Conservation (phyloP, 371 early-diverging fungal species). For the Catenaria anguillulae region DNA sequence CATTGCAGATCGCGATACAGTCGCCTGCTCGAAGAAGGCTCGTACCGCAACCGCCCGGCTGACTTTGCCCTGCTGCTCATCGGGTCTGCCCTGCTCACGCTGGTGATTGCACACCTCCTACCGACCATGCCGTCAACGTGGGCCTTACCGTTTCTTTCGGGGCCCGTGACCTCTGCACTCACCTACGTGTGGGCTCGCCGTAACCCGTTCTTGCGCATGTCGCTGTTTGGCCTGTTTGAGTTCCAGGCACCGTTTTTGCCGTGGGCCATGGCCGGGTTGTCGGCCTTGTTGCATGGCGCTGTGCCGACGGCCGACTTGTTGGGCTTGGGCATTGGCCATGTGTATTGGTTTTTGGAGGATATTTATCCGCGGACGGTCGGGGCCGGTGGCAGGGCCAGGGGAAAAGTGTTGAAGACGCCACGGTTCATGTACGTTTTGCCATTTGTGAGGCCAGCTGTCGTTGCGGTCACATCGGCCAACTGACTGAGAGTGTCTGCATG, state of each 20-base stretch:
- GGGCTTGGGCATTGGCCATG: conserved; percentile 79
- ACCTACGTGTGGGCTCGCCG: conserved; percentile 92
- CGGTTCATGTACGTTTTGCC: conserved; percentile 28
- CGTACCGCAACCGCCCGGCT: conserved; percentile 69
- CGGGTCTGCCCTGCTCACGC: conserved; percentile 29
- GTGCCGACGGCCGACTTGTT: conserved; percentile 66
- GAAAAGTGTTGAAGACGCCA: conserved; percentile 33
- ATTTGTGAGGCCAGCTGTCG: too few species aligned
- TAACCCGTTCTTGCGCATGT: conserved; percentile 68
- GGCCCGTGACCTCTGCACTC: conserved; percentile 68
- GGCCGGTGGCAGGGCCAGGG: conserved; percentile 36
- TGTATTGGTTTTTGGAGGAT: conserved; percentile 86
- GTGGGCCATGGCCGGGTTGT: conserved; percentile 74
- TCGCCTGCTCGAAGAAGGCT: conserved; percentile 86
- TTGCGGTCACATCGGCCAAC: too few species aligned
- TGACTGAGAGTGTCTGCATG: too few species aligned
- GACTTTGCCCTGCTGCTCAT: conserved; percentile 68
- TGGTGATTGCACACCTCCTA: background rate
- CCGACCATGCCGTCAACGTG: background rate
- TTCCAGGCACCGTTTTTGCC: conserved; percentile 89
- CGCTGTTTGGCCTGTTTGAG: conserved; percentile 72
- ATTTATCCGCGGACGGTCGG: conserved; percentile 70
- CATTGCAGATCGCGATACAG: too few species aligned
- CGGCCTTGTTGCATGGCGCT: conserved; percentile 45
- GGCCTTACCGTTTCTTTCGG: conserved; percentile 58